Evolutionary conservation across 2,329 filamentous ascomycete genomes (phyloP).

Genomic region (Mycocentrospora acerina): DNA sequence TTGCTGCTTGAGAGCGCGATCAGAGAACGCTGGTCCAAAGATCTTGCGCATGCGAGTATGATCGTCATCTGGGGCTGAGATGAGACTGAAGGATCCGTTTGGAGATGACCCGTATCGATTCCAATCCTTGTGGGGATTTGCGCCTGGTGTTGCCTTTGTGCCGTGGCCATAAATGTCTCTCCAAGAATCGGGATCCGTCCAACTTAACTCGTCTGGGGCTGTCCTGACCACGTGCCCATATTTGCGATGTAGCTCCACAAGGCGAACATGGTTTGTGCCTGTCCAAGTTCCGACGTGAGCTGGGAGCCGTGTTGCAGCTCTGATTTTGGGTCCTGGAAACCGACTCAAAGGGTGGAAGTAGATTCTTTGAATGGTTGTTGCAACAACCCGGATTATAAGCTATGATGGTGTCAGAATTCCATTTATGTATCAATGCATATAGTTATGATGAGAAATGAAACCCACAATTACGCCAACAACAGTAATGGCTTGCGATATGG

Average conservation of each 20-base stretch:
- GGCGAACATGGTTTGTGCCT: slow-evolving; percentile 22
- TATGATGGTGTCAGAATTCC: too few relatives aligned
- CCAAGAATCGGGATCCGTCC: slow-evolving; percentile 40
- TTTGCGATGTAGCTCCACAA: slow-evolving; percentile 39
- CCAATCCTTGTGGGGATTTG: slow-evolving; percentile 23
- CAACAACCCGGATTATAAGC: too few relatives aligned
- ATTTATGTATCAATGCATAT: too few relatives aligned
- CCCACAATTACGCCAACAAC: too few relatives aligned
- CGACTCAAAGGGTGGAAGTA: slow-evolving; percentile 45
- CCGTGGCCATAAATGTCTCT: slow-evolving; percentile 34
- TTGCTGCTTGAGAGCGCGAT: slow-evolving; percentile 45
- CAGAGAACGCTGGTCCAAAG: slow-evolving; percentile 46
- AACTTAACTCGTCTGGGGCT: slow-evolving; percentile 45
- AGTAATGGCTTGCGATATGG: too few relatives aligned
- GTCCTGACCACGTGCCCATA: slow-evolving; percentile 47
- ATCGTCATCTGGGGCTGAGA: slow-evolving; percentile 33
- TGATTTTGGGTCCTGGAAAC: slow-evolving; percentile 47
- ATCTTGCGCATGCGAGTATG: slow-evolving; percentile 44
- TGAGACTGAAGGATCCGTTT: slow-evolving; percentile 28
- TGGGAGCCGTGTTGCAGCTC: slow-evolving; percentile 40
- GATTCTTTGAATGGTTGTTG: neutral
- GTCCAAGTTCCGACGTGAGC: slow-evolving; percentile 23
- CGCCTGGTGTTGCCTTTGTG: slow-evolving; percentile 18
- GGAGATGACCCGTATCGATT: slow-evolving; percentile 10
- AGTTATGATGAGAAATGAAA: too few relatives aligned